These are phyloP conservation scores for Selenicereus undatus DNA, from an alignment of 148 eudicot species.

Conservation along the genomic window DNA sequence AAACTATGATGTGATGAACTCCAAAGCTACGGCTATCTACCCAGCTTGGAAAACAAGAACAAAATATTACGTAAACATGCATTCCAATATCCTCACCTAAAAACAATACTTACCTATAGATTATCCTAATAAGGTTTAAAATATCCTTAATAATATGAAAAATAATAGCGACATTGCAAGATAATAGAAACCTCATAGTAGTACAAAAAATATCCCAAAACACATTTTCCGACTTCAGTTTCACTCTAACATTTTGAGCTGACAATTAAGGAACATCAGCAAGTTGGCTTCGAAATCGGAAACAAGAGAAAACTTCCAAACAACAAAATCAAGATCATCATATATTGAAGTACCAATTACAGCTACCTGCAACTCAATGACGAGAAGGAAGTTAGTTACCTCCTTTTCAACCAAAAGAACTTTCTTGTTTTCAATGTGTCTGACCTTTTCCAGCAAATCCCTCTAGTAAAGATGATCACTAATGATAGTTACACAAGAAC, in stretches of 20 bases:
- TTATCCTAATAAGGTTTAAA: too few relatives aligned
- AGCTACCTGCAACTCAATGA: not conserved
- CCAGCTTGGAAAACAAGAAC: too few relatives aligned
- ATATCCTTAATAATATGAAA: too few relatives aligned
- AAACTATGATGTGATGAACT: not conserved
- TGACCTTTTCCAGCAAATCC: slow-evolving; percentile 44
- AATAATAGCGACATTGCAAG: too few relatives aligned
- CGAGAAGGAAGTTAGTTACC: slow-evolving; percentile 34
- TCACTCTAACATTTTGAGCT: not conserved
- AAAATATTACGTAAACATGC: too few relatives aligned
- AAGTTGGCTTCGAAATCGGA: not conserved
- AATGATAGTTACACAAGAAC: not conserved
- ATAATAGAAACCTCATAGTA: too few relatives aligned
- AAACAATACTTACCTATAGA: too few relatives aligned
- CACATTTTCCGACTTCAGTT: not conserved
- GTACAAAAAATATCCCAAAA: not conserved
- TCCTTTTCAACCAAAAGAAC: slow-evolving; percentile 45
- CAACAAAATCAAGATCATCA: not conserved
- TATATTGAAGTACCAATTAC: not conserved
- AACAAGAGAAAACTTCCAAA: not conserved
- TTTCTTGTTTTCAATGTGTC: slow-evolving; percentile 51
- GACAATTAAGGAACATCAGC: not conserved
- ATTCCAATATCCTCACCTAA: too few relatives aligned
- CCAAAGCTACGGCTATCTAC: too few relatives aligned
- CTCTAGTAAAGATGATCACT: slow-evolving; percentile 22